phyloP scores from a whole-genome alignment of 495 filamentous ascomycete species.

The Rhizodiscina lignyota region DNA sequence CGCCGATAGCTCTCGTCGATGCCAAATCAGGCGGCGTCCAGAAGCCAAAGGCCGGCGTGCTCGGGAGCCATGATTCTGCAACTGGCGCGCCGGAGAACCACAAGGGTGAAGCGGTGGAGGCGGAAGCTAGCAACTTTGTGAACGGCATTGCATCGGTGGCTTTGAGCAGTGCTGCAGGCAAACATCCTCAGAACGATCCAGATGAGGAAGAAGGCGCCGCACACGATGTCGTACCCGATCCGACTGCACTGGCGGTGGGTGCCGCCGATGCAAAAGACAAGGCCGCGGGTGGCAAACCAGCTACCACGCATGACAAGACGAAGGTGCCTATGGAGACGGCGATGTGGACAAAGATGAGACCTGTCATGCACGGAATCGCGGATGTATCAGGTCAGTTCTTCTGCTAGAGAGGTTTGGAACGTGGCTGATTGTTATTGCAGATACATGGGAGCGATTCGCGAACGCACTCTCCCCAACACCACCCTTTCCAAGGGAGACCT shows the following conservation, averaged over 20 bases:
- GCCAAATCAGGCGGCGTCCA: conserved; percentile 45
- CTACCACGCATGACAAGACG: conserved; percentile 54
- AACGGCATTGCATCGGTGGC: conserved; percentile 60
- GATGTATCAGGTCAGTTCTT: conserved; percentile 62
- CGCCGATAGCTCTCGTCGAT: conserved; percentile 48
- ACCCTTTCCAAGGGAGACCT: conserved; percentile 50
- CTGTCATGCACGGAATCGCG: conserved; percentile 58
- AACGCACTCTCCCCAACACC: conserved; percentile 62
- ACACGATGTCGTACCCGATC: conserved; percentile 36
- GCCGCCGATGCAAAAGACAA: conserved; percentile 42
- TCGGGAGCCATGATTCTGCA: conserved; percentile 60
- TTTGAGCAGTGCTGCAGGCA: conserved; percentile 58
- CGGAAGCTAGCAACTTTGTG: conserved; percentile 70
- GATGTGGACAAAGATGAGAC: conserved; percentile 59
- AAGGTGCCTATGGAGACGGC: conserved; percentile 68
- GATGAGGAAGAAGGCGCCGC: conserved; percentile 8
- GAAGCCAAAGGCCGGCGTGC: conserved; percentile 49
- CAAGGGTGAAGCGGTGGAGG: conserved; percentile 74
- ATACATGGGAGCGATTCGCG: conserved; percentile 4
- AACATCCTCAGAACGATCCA: conserved; percentile 27
- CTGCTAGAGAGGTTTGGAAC: conserved; percentile 72
- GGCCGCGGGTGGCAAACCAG: conserved; percentile 27
- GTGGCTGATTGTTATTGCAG: conserved; percentile 23
- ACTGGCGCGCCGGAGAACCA: conserved; percentile 74
- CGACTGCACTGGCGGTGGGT: conserved; percentile 34